Conservation (phyloP, 352 stramenopile species). For the Phytophthora lateralis region DNA sequence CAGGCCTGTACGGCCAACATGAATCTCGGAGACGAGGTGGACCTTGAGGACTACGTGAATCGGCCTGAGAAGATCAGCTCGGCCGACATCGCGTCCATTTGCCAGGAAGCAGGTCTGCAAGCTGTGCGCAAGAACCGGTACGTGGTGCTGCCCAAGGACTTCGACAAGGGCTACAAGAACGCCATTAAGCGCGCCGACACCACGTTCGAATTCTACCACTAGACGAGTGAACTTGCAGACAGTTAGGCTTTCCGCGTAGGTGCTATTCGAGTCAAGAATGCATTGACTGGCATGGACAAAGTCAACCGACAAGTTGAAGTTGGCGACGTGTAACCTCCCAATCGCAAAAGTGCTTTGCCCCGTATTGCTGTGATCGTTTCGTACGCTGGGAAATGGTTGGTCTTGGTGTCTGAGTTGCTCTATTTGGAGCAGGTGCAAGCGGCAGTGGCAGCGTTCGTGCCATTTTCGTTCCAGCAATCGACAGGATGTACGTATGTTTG, state of each 20-base stretch:
- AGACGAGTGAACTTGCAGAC: constrained; percentile 16
- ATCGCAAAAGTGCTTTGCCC: constrained; percentile 8
- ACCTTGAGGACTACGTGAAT: constrained; percentile 99
- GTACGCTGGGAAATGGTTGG: background rate
- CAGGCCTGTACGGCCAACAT: constrained; percentile 99
- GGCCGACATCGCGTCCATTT: constrained; percentile 98
- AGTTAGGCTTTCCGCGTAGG: background rate
- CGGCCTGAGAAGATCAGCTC: constrained; percentile 99
- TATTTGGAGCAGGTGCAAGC: background rate
- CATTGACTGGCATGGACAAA: background rate
- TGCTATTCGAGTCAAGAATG: background rate
- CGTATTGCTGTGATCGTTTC: constrained; percentile 13
- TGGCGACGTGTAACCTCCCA: constrained; percentile 7
- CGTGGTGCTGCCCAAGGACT: constrained; percentile 99
- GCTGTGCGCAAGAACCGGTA: constrained; percentile 99
- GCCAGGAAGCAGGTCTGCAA: constrained; percentile 98
- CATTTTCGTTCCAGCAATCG: constrained; percentile 11
- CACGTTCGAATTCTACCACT: constrained; percentile 99
- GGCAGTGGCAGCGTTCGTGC: background rate
- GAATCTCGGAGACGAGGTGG: constrained; percentile 99
- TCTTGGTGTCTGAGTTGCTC: background rate
- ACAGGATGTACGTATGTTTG: background rate
- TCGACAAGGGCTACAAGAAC: constrained; percentile 99
- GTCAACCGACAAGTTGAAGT: background rate
- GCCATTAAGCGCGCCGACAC: constrained; percentile 99